Base-by-base conservation (phyloP, 257 asterid species). In the Ajuga chamaepitys region DNA sequence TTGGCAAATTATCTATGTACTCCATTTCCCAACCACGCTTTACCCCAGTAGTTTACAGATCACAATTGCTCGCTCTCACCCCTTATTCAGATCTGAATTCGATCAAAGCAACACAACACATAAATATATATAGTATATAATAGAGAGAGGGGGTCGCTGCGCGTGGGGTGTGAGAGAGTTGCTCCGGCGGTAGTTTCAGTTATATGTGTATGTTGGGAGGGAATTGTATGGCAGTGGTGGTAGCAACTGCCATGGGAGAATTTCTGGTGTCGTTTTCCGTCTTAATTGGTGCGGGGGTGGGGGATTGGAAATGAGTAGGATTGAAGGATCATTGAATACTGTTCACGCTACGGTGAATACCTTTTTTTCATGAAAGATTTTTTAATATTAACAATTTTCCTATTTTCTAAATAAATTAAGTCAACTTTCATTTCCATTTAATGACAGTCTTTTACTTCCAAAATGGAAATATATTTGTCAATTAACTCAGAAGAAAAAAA, bases 1-100 rank as follows among this genome's bases (percentile, higher is more conserved):
- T 67, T 55, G 98, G 94, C 75, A 93, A 78, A 57, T 81, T 89
- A 70, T 82, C 80, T 57, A 89, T 73, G 82, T 70, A 84, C 86
- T 85, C 93, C 98, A 92, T 93, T 77, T 68, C 75, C 75, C 81
- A 71, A 80, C 80, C 74, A 75, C 70, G 37, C 52, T 54, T 58
- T 10, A 12, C 47, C 5, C 20, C 38, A 25, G 56, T 67, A 24
- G 37, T 37, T 55, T 42, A 34, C 54, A 48, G 78, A 72, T 77
- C 82, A 68, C 54, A 52, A 46, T 58, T 57, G 58, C 53, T 38
- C 62, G 41, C 47, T 57, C 42, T 35, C 58, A 26, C 62, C 53
- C 26, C 66, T 63, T 32, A 70, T 58, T 32, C 78, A 75, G 85
- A 80, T 80, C 82, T 78, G 82, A 76, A 62, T 66, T 72, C 62